Evolutionary conservation across 371 early-diverging fungal species (phyloP).

Genomic region (Saksenaea oblongispora): DNA sequence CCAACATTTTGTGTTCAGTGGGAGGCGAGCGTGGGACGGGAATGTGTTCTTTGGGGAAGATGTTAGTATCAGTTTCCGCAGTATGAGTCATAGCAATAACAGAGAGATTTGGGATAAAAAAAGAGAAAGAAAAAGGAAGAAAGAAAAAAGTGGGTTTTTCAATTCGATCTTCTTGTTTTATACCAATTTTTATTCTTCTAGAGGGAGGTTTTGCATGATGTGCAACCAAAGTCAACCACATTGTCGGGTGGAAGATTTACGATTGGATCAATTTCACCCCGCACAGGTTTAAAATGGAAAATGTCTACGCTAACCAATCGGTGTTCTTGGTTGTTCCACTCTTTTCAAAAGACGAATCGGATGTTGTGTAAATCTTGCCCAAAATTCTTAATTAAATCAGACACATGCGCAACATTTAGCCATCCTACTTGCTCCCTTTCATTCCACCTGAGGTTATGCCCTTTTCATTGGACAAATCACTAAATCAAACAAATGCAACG

Average conservation of each 20-base stretch:
- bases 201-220: constrained; percentile 5
- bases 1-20: background rate
- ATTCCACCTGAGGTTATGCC: too few species aligned
- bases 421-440: too few species aligned
- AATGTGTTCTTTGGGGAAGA: background rate
- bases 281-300: background rate
- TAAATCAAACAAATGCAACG: too few species aligned
- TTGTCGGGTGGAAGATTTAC: background rate
- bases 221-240: constrained; percentile 1
- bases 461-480: too few species aligned
- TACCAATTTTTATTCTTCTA: background rate
- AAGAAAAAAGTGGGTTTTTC: background rate
- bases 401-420: background rate
- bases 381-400: background rate
- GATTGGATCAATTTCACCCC: constrained; percentile 6
- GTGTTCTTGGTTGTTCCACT: background rate
- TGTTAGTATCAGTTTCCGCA: background rate
- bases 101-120: background rate
- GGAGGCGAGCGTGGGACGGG: background rate
- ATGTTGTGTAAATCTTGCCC: background rate
- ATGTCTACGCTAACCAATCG: background rate
- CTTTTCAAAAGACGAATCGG: background rate
- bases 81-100: background rate
- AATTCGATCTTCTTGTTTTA: background rate
- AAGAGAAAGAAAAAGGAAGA: background rate